Base-by-base conservation (phyloP, 352 stramenopile genomes). In the Halophytophthora batemanensis region DNA sequence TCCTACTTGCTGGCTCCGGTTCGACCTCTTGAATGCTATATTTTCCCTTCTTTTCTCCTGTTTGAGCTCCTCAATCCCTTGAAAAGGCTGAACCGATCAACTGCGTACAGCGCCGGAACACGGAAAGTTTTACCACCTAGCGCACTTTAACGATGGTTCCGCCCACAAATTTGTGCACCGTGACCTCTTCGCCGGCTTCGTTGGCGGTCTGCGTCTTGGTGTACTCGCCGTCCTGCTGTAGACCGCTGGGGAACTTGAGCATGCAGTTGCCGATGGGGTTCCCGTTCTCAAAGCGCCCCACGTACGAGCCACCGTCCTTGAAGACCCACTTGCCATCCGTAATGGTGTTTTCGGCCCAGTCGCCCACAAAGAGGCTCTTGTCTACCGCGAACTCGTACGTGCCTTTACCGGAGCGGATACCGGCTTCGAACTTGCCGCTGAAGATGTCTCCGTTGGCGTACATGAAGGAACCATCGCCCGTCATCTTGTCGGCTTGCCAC, bases 361-460 rank as follows among this genome's bases (percentile, higher is more conserved):
- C 86, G 15, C 90, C 89, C 2, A 94, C 77, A 25, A 97, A 74
- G 12, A 93, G 61, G 56, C 77, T 93, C 44, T 85, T 81, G 67
- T 96, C 87, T 11, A 31, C 61, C 1, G 72, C 79, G 41, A 87
- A 97, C 54, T 97, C 86, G 69, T 96, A 97, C 51, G 81, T 94
- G 36, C 89, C 90, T 52, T 93, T 76, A 23, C 90, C 90, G 1
- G 72, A 66, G 43, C 91, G 95, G 50, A 95, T 87, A 44, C 86
- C 87, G 34, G 49, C 55, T 14, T 81, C 77, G 45, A 90, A 97
- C 13, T 59, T 77, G 35, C 90, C 90, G 23, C 78, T 95, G 59
- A 93, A 97, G 53, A 97, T 97, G 55, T 97, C 90, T 33, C 81
- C 82, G 43, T 93, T 96, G 46, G 87, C 87, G 50, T 98, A 98